Percentiles rank a stretch among this genome's conserved stretches.
Evolutionary conservation across 78 protist genomes (phyloP).

Genomic region (Dictyostelium brefeldianum): DNA sequence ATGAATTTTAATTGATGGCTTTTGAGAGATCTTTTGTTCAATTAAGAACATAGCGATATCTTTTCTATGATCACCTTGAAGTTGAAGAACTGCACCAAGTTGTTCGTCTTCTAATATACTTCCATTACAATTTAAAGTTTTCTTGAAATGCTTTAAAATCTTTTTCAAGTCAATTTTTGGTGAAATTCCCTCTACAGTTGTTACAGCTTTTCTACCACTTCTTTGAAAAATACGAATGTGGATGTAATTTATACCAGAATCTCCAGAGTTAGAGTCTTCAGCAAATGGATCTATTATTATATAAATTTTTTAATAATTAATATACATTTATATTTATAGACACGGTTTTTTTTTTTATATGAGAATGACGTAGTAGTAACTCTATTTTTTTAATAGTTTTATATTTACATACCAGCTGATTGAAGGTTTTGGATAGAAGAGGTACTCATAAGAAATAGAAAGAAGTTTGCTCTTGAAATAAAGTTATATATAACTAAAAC

Average conservation of each 20-base stretch:
- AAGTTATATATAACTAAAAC: too few relatives aligned
- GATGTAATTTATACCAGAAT: constrained; percentile 32
- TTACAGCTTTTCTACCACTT: constrained; percentile 87
- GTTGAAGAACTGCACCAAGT: constrained; percentile 84
- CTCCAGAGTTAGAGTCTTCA: constrained; percentile 56
- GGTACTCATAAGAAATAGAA: constrained; percentile 50
- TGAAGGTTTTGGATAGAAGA: constrained; percentile 64
- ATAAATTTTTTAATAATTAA: too few relatives aligned
- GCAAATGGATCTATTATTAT: constrained; percentile 84
- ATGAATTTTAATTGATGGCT: constrained; percentile 73
- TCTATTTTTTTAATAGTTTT: too few relatives aligned
- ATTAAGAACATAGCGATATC: constrained; percentile 55
- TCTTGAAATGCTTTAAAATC: constrained; percentile 79
- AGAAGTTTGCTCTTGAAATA: background rate
- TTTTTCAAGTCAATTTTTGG: constrained; percentile 48
- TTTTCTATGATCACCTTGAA: constrained; percentile 90
- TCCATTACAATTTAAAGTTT: constrained; percentile 85
- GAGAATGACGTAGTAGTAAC: too few relatives aligned
- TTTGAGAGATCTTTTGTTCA: constrained; percentile 68
- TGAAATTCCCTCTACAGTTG: constrained; percentile 83
- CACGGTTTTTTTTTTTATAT: too few relatives aligned
- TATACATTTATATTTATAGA: too few relatives aligned
- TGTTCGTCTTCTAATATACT: constrained; percentile 76
- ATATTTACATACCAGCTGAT: constrained; percentile 26
- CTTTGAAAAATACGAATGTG: constrained; percentile 93